Evolutionary conservation across 192 early-diverging fungal species (phyloP).

Genomic region (Backusella liffmaniae): DNA sequence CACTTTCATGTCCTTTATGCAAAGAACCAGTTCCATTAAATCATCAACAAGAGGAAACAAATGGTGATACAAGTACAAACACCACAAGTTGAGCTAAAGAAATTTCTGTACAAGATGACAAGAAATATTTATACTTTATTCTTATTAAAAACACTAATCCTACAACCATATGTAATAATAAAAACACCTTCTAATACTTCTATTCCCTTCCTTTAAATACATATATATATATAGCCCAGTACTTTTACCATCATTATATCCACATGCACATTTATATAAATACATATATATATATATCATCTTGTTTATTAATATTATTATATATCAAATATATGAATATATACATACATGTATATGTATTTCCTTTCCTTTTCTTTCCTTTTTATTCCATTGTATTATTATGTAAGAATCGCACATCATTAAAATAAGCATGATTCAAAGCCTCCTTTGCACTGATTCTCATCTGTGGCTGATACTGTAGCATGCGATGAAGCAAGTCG

Average conservation of each 20-base stretch:
- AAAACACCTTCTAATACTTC: too few relatives aligned
- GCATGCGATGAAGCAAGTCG: constrained; percentile 70
- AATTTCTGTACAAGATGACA: neutral
- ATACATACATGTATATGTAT: neutral
- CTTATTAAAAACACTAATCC: too few relatives aligned
- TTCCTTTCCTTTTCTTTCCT: neutral
- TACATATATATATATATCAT: too few relatives aligned
- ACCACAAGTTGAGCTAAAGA: neutral
- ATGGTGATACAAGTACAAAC: neutral
- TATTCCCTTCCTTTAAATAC: too few relatives aligned
- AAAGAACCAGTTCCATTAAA: neutral
- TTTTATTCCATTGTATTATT: neutral
- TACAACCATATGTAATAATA: too few relatives aligned
- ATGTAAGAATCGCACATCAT: constrained; percentile 35
- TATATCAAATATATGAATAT: neutral
- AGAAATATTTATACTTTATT: too few relatives aligned
- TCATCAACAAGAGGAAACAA: neutral
- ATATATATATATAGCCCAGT: too few relatives aligned
- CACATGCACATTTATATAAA: too few relatives aligned
- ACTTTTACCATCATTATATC: too few relatives aligned
- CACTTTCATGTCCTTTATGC: neutral
- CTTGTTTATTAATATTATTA: neutral
- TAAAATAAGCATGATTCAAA: constrained; percentile 60
- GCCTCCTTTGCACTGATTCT: constrained; percentile 67
- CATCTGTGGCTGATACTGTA: constrained; percentile 71